Evolutionary conservation across 192 early-diverging fungal genomes (phyloP).

Genomic region (Gonapodya sp.): DNA sequence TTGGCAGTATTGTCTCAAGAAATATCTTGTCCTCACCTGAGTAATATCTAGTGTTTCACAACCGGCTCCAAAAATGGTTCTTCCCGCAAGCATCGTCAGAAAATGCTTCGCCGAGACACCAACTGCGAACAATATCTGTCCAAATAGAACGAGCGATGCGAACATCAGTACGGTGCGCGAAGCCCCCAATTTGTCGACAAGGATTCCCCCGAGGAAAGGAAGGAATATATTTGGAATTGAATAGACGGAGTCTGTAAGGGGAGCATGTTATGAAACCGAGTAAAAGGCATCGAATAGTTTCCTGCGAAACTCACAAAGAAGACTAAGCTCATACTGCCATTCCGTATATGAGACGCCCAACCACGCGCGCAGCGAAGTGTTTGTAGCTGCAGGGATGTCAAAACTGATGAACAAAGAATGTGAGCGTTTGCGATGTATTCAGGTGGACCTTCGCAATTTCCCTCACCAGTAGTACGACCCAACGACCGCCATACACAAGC

Average conservation of each 20-base stretch:
- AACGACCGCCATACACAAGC: background rate
- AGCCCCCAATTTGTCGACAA: constrained; percentile 34
- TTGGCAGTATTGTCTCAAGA: constrained; percentile 33
- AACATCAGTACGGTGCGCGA: constrained; percentile 22
- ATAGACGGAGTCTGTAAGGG: constrained; percentile 39
- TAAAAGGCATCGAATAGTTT: background rate
- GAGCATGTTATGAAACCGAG: background rate
- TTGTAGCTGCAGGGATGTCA: background rate
- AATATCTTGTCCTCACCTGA: constrained; percentile 45
- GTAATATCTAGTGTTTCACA: constrained; percentile 38
- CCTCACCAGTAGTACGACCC: background rate
- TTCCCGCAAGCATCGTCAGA: constrained; percentile 21
- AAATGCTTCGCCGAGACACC: constrained; percentile 16
- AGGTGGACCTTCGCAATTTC: background rate
- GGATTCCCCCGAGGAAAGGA: constrained; percentile 42
- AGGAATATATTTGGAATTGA: constrained; percentile 52
- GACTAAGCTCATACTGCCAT: background rate
- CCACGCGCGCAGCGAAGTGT: background rate
- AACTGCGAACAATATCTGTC: constrained; percentile 36
- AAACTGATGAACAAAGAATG: background rate
- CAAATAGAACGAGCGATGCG: constrained; percentile 26
- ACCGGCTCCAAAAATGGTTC: constrained; percentile 46
- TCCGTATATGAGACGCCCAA: background rate
- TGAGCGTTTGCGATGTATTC: background rate
- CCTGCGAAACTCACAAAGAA: background rate